phyloP scores from a whole-genome alignment of 2,329 filamentous ascomycete genomes.

The Aspergillus latus region DNA sequence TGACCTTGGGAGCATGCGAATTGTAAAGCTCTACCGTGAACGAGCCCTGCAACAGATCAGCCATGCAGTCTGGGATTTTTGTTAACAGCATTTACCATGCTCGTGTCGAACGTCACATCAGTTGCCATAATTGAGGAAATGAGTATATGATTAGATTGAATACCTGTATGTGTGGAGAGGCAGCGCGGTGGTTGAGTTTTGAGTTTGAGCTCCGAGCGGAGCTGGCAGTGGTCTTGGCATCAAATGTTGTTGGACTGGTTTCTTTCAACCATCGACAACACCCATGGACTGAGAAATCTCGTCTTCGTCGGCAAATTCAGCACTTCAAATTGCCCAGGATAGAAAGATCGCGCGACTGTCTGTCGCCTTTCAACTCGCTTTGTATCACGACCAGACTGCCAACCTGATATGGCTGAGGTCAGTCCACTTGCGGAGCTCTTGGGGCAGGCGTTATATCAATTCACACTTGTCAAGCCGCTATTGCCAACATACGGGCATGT shows the following conservation, averaged over 20 bases:
- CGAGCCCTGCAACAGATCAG: constrained; percentile 60
- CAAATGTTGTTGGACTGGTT: constrained; percentile 12
- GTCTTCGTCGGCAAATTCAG: background rate
- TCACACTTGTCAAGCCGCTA: constrained; percentile 45
- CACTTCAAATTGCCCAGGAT: background rate
- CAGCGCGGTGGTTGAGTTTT: background rate
- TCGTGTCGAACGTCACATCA: constrained; percentile 77
- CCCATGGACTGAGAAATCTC: background rate
- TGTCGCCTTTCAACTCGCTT: background rate
- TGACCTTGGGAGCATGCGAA: constrained; percentile 72
- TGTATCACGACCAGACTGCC: background rate
- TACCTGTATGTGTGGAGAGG: background rate
- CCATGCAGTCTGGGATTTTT: background rate
- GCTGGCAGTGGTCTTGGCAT: constrained; percentile 25
- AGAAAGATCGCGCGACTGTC: background rate
- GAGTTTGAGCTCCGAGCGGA: constrained; percentile 17
- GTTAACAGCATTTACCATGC: constrained; percentile 61
- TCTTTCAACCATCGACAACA: constrained; percentile 9
- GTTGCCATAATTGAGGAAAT: constrained; percentile 62
- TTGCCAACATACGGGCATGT: constrained; percentile 62
- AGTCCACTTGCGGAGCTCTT: constrained; percentile 41
- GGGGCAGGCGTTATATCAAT: constrained; percentile 46
- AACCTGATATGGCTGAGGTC: constrained; percentile 32
- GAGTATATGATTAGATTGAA: background rate
- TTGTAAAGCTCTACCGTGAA: constrained; percentile 90